Evolutionary conservation across 1,284 basidiomycete genomes (phyloP), one percentile per base, ranked within the genome.

Genomic region (Flammula alnicola): DNA sequence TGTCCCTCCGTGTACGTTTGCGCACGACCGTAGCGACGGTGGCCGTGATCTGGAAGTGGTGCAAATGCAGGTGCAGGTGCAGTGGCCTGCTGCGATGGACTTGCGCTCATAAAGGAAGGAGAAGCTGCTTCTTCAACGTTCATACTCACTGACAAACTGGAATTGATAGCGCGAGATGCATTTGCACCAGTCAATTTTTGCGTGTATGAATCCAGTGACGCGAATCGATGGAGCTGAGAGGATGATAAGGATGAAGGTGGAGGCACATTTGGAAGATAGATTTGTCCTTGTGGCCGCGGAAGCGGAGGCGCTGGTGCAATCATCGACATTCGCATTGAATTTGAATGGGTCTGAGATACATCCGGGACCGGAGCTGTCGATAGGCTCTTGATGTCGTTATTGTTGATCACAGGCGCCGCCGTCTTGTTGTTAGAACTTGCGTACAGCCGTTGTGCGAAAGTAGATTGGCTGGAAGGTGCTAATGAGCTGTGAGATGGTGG

Each of bases 361-460:
- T 39, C 32, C 16, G 47, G 44, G 1, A 41, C 40, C 20, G 52
- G 47, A 22, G 58, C 41, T 27, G 54, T 58, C 11, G 56, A 56
- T 3, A 58, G 41, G 30, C 42, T 56, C 22, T 25, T 35, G 23
- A 59, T 56, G 31, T 49, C 23, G 10, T 44, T 44, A 19, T 55
- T 19, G 22, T 33, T 50, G 17, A 59, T 58, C 49, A 62, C 54
- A 2, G 61, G 59, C 11, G 45, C 36, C 12, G 52, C 32, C 11
- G 43, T 37, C 35, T 54, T 55, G 20, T 46, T 56, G 23, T 54
- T 54, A 9, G 64, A 63, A 47, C 64, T 69, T 4, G 64, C 65
- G 36, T 68, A 71, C 17, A 71, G 49, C 48, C 61, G 58, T 37
- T 70, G 68, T 8, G 69, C 67, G 16, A 57, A 42, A 5, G 62